Base-by-base conservation (phyloP, 768 basidiomycete species). In the Lactarius akahatsu region DNA sequence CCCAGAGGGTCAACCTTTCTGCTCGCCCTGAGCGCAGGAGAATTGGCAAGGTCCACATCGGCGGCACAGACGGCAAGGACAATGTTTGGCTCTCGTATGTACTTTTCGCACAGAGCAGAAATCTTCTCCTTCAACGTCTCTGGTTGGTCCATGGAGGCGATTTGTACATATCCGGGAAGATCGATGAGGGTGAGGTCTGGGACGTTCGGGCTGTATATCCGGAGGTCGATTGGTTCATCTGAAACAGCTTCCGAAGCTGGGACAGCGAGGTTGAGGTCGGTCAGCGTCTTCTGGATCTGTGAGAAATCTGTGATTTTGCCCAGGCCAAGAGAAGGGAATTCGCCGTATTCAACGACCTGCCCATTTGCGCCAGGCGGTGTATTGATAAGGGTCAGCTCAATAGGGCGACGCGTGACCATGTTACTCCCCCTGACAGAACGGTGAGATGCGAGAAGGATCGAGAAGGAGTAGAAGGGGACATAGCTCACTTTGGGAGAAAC, bases 71-170 rank as follows among this genome's bases (percentile, higher is more conserved):
- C 93, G 5, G 97, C 96, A n/a, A 99, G 85, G 71, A 98, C 91
- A 76, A 99, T 94, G 76, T 99, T 99, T n/a, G 97, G 96, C 75
- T 98, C 94, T n/a, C 92, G 87, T 72, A 99, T 99, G 76, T 99
- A 99, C 74, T 89, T 92, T 64, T 98, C 97, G 77, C 97, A 98
- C 0, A 99, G 80, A 10, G 75, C 72, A 0, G 91, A 81, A 68
- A 99, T 96, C 77, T 98, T 96, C 73, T 96, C 94, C 75, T 94
- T 97, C 67, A 99, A 84, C 23, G 83, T 81, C 69, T 98, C 96
- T 0, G 97, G 97, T 74, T 99, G 97, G 79, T 99, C 96, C 79
- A 98, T 79, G 55, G 92, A 94, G 5, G 92, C 82, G 52, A 98
- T 91, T 74, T 99, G 96, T 64, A 99, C 88, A 76, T 99, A 99